phyloP scores from a whole-genome alignment of 352 stramenopile genomes.

The Sclerospora graminicola region DNA sequence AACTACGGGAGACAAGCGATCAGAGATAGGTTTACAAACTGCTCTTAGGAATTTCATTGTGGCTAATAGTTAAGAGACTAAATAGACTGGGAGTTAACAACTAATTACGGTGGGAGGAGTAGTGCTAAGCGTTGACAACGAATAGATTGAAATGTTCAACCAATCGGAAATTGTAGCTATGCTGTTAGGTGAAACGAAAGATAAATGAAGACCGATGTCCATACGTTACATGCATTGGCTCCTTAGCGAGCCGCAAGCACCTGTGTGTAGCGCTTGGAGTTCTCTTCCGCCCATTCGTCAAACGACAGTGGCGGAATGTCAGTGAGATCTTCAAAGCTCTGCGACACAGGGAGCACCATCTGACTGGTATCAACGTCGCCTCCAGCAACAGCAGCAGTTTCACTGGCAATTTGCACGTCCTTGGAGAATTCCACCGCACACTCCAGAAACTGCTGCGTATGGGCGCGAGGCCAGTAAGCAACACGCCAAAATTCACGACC shows the following conservation, averaged over 20 bases:
- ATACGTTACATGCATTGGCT: not conserved
- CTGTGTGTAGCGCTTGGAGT: slow-evolving; percentile 41
- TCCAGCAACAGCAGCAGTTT: slow-evolving; percentile 9
- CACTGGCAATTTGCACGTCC: slow-evolving; percentile 13
- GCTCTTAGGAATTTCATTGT: no score
- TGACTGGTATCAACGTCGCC: slow-evolving; percentile 9
- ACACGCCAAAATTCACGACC: slow-evolving; percentile 45
- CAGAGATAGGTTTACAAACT: no score
- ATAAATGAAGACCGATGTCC: not conserved
- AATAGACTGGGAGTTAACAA: no score
- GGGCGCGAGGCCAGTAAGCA: slow-evolving; percentile 35
- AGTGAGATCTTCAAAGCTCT: slow-evolving; percentile 50
- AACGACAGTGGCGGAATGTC: slow-evolving; percentile 38
- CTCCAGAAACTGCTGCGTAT: slow-evolving; percentile 41
- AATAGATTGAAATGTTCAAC: no score
- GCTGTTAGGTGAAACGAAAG: no score
- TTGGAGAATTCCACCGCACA: slow-evolving; percentile 34
- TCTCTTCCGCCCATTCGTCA: slow-evolving; percentile 37
- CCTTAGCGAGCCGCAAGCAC: slow-evolving; percentile 19
- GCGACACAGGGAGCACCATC: slow-evolving; percentile 24
- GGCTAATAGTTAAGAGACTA: no score
- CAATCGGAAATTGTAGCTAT: no score
- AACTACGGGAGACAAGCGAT: no score
- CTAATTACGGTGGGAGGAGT: no score
- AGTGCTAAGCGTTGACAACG: no score